Conservation (phyloP, 768 basidiomycete genomes). For the Calvatia gigantea region DNA sequence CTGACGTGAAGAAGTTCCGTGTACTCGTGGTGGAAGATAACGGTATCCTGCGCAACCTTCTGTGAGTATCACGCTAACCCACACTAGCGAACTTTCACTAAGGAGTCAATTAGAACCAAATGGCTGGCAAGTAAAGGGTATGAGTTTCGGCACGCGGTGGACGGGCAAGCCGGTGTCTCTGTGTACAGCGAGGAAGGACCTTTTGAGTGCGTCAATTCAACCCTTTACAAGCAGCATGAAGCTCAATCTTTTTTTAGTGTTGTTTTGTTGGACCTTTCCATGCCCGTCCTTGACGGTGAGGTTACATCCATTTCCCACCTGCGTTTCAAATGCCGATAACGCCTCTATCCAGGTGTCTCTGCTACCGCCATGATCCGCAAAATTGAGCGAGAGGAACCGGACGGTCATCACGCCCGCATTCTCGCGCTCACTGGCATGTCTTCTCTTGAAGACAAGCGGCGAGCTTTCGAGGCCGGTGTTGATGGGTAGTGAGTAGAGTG, state of each 20-base stretch:
- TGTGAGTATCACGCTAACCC: constrained; percentile 45
- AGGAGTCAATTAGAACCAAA: constrained; percentile 36
- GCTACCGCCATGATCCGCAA: constrained; percentile 82
- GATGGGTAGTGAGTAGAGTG: constrained; percentile 85
- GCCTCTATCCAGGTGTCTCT: constrained; percentile 55
- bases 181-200: constrained; percentile 68
- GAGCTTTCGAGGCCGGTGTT: constrained; percentile 89
- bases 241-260: constrained; percentile 44
- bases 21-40: constrained; percentile 93
- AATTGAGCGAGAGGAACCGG: constrained; percentile 51
- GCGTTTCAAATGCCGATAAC: neutral
- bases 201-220: constrained; percentile 70
- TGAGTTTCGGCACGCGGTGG: constrained; percentile 73
- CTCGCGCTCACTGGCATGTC: constrained; percentile 93
- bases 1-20: constrained; percentile 43
- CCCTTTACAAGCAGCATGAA: neutral
- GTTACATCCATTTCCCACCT: neutral
- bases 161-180: constrained; percentile 83
- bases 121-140: constrained; percentile 77
- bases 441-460: constrained; percentile 86
- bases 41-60: constrained; percentile 72
- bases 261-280: constrained; percentile 85
- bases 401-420: constrained; percentile 47
- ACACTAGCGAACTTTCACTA: neutral
- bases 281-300: constrained; percentile 89